These are phyloP conservation scores for Polytrichum formosum DNA, from an alignment of 225 moss, liverwort and hornwort species.

Conservation along the genomic window DNA sequence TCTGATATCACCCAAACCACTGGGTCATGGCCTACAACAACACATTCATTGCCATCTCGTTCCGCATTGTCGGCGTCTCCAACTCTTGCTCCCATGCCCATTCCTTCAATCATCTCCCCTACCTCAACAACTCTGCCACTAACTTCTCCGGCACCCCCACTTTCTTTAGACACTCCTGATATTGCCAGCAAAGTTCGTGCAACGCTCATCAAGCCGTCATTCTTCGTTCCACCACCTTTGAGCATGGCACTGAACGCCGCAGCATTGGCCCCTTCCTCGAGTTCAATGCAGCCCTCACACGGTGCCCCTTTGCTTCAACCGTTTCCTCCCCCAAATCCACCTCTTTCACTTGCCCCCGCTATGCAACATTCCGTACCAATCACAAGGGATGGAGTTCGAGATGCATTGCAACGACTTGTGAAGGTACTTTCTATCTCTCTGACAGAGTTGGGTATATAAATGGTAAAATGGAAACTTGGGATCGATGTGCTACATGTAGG, in stretches of 20 bases:
- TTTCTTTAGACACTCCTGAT: conserved; percentile 64
- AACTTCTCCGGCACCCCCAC: conserved; percentile 59
- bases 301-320: conserved; percentile 94
- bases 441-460: too few relatives aligned
- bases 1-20: conserved; percentile 59
- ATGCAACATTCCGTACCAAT: conserved; percentile 70
- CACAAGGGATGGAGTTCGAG: conserved; percentile 93
- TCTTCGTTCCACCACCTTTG: conserved; percentile 84
- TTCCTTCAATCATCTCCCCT: conserved; percentile 56
- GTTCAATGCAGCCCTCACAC: conserved; percentile 73
- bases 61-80: conserved; percentile 53
- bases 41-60: conserved; percentile 61
- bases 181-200: conserved; percentile 51
- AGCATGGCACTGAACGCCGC: conserved; percentile 42
- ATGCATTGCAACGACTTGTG: conserved; percentile 73
- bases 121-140: conserved; percentile 54
- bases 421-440: conserved; percentile 43
- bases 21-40: conserved; percentile 50
- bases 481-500: too few relatives aligned
- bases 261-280: conserved; percentile 49
- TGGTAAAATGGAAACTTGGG: too few relatives aligned
- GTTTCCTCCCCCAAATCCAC: conserved; percentile 94
- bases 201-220: conserved; percentile 87
- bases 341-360: conserved; percentile 81
- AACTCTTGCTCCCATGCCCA: conserved; percentile 65